Percentiles rank a stretch among this genome's conserved stretches.
Evolutionary conservation across 192 early-diverging fungal genomes (phyloP).

Genomic region (Dimargaris cristalligena): DNA sequence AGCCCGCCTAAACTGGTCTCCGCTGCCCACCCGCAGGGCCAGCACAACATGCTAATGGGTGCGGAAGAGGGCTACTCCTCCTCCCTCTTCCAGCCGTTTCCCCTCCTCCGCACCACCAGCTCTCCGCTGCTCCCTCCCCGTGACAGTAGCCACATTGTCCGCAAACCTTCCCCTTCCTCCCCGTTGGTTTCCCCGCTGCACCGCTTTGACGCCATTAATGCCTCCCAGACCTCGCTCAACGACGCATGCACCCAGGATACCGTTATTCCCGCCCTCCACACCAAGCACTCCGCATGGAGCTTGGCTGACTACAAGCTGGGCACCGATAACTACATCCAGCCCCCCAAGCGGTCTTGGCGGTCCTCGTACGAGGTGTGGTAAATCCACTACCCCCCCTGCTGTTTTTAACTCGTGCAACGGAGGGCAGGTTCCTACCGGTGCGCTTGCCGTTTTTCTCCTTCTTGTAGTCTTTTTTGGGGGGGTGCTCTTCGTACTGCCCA

Average conservation of each 20-base stretch:
- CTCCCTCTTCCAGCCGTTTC: background rate
- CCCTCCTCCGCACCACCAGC: background rate
- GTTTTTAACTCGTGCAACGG: no score
- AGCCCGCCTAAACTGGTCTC: conserved; percentile 5
- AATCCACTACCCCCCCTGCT: no score
- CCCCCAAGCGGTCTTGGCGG: conserved; percentile 11
- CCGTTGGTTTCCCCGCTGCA: background rate
- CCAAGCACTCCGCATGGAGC: conserved; percentile 7
- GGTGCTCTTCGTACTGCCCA: no score
- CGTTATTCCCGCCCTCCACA: background rate
- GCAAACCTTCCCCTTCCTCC: background rate
- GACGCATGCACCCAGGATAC: background rate
- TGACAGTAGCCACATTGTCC: background rate
- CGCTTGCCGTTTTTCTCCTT: no score
- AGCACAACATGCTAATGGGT: background rate
- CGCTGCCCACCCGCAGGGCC: background rate
- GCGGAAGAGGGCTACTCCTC: conserved; percentile 5
- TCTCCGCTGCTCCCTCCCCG: background rate
- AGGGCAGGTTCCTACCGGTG: no score
- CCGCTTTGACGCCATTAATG: background rate
- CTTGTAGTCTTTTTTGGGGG: no score
- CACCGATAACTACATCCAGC: conserved; percentile 6
- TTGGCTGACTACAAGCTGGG: background rate
- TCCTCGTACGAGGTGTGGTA: conserved; percentile 11
- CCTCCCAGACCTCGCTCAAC: background rate